Evolutionary conservation across 495 filamentous ascomycete species (phyloP).

Genomic region (Hypoxylon fragiforme): DNA sequence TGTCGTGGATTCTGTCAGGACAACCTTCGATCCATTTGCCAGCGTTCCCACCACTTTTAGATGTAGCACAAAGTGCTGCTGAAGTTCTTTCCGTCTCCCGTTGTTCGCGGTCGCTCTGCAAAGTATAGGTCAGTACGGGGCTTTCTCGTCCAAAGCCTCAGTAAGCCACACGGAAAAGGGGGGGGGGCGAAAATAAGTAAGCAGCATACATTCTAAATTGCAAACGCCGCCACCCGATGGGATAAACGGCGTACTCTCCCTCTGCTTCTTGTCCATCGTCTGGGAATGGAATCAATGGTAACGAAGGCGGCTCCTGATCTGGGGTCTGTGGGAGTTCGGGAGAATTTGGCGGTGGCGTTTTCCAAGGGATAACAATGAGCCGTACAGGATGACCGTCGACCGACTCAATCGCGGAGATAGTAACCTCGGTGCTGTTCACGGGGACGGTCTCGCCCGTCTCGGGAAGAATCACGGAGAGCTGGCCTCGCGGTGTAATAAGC

Average conservation of each 20-base stretch:
- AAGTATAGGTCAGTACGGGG: conserved; percentile 24
- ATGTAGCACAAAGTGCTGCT: conserved; percentile 79
- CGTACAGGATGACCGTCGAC: conserved; percentile 87
- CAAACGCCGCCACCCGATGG: conserved; percentile 85
- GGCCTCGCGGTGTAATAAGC: conserved; percentile 74
- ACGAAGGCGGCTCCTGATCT: conserved; percentile 61
- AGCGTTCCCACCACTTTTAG: conserved; percentile 74
- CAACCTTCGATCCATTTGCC: conserved; percentile 66
- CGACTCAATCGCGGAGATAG: conserved; percentile 86
- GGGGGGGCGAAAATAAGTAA: not conserved
- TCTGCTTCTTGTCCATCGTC: conserved; percentile 64
- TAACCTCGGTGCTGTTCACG: conserved; percentile 78
- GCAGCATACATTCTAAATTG: conserved; percentile 77
- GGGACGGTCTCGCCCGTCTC: conserved; percentile 81
- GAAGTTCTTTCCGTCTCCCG: conserved; percentile 75
- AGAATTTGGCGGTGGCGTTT: conserved; percentile 80
- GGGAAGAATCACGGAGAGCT: conserved; percentile 72
- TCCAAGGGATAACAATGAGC: conserved; percentile 94
- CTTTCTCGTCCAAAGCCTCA: not conserved
- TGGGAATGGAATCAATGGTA: conserved; percentile 76
- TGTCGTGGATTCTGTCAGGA: conserved; percentile 71
- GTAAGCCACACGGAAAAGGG: not conserved
- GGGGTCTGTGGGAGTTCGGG: conserved; percentile 57
- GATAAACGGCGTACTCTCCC: conserved; percentile 81
- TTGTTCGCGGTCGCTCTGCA: conserved; percentile 65